A percentile compares a stretch with the other conserved stretches of the same genome.
These are phyloP conservation scores for Senna tora DNA, from an alignment of 306 rosid species.

Conservation along the genomic window DNA sequence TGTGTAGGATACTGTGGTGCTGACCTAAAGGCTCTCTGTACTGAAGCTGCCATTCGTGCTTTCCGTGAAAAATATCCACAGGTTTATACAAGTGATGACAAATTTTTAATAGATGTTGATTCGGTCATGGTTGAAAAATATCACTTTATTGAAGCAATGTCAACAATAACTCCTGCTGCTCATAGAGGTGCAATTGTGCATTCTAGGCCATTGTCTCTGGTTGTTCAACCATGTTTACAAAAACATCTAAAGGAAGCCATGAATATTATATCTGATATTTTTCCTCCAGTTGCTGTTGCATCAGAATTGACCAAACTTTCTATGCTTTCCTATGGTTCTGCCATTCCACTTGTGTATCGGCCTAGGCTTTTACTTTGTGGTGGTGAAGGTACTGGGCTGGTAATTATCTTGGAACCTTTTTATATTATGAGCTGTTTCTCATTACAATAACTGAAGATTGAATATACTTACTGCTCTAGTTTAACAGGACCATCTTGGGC, in stretches of 20 bases:
- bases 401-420: slow-evolving; percentile 62
- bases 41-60: slow-evolving; percentile 98
- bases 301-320: slow-evolving; percentile 83
- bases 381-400: slow-evolving; percentile 96
- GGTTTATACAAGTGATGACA: slow-evolving; percentile 95
- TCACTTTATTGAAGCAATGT: slow-evolving; percentile 96
- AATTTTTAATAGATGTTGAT: slow-evolving; percentile 90
- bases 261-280: slow-evolving; percentile 71
- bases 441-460: slow-evolving; percentile 50
- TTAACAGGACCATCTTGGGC: slow-evolving; percentile 99
- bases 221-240: slow-evolving; percentile 85
- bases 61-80: slow-evolving; percentile 96
- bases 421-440: slow-evolving; percentile 29
- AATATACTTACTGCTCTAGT: slow-evolving; percentile 96
- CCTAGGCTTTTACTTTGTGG: slow-evolving; percentile 94
- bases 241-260: slow-evolving; percentile 74
- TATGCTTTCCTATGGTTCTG: slow-evolving; percentile 88
- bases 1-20: slow-evolving; percentile 99
- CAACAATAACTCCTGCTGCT: slow-evolving; percentile 97
- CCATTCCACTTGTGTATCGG: slow-evolving; percentile 90
- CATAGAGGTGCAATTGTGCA: slow-evolving; percentile 94
- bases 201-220: slow-evolving; percentile 90
- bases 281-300: slow-evolving; percentile 63
- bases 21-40: slow-evolving; percentile 95
- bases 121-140: slow-evolving; percentile 85